Base-by-base conservation (phyloP, 2,329 filamentous ascomycete species). In the Trichoderma koningiopsis region DNA sequence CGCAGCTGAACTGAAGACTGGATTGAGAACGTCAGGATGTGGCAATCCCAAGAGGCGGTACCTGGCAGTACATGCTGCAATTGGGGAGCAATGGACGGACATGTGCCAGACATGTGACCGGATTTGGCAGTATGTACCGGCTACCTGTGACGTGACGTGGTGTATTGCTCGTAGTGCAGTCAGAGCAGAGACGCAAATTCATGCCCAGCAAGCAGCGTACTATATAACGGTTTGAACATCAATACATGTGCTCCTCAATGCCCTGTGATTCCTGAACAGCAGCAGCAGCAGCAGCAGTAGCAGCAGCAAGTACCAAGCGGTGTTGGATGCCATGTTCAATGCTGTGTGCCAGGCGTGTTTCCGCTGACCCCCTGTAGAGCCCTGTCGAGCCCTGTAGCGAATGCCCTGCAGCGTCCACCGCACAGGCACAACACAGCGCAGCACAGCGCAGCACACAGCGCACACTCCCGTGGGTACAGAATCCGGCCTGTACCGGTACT, bases 101-200 rank as follows among this genome's bases (percentile, higher is more conserved):
- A 19, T n/a, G 19, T 31, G 43, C 22, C 19, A 49, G 35, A 66
- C 53, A 49, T 66, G 53, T 65, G 52, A 53, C 63, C 63, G 52
- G 35, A 43, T 43, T 4, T 11, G 33, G 47, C 47, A 27, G 22
- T 16, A 24, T 22, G 22, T 64, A 56, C 35, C 49, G 33, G 49
- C 27, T 52, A 64, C 61, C 61, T 29, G 49, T 4, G 19, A 35
- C 49, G 49, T 4, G 19, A 35, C 49, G 52, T 33, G 52, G 60
- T 19, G 53, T 56, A 56, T 29, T 11, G 31, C 60, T 33, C 14
- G 10, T 1, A 4, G 16, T 40, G 13, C n/a, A 22, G 29, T 29
- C 59, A 62, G 14, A 16, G 19, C 16, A n/a, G 40, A 19, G 16
- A 43, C 40, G 40, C 37, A 43, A 10, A 43, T 43, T 10, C 7